Evolutionary conservation across 23 red algal species (phyloP).

Genomic region (Cyanidium caldarium): DNA sequence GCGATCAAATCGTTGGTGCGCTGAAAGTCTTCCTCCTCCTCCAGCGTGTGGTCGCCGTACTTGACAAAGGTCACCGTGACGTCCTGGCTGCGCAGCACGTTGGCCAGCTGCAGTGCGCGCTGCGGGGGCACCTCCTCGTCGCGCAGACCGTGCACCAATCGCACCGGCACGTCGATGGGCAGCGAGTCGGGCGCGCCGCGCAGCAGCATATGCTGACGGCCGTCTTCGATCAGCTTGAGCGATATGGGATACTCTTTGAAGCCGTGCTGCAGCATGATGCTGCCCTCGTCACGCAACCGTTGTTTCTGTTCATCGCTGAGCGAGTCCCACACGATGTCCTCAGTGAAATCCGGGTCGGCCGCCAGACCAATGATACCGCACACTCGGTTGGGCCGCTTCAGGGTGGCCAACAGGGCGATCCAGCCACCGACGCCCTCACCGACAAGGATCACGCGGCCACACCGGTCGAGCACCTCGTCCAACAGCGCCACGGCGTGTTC

Average conservation of each 20-base stretch:
- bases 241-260: conserved; percentile 67
- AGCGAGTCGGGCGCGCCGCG: conserved; percentile 35
- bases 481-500: conserved; percentile 37
- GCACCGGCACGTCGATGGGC: conserved; percentile 42
- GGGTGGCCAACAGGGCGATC: conserved; percentile 71
- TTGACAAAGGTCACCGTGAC: conserved; percentile 57
- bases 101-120: conserved; percentile 38
- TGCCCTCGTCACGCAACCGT: conserved; percentile 30
- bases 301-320: conserved; percentile 32
- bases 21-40: conserved; percentile 71
- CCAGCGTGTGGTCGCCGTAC: conserved; percentile 64
- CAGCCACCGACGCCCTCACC: conserved; percentile 72
- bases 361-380: conserved; percentile 60
- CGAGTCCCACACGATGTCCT: conserved; percentile 48
- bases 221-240: conserved; percentile 65
- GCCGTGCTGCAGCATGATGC: conserved; percentile 50
- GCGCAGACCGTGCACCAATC: conserved; percentile 70
- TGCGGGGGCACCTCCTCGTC: conserved; percentile 82
- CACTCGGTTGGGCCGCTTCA: conserved; percentile 31
- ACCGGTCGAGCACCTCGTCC: conserved; percentile 27
- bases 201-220: conserved; percentile 43
- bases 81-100: conserved; percentile 39
- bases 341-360: conserved; percentile 80
- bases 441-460: conserved; percentile 39
- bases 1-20: conserved; percentile 48